Evolutionary conservation across 176 grass and related monocot genomes (phyloP).

Genomic region (Zea luxurians): DNA sequence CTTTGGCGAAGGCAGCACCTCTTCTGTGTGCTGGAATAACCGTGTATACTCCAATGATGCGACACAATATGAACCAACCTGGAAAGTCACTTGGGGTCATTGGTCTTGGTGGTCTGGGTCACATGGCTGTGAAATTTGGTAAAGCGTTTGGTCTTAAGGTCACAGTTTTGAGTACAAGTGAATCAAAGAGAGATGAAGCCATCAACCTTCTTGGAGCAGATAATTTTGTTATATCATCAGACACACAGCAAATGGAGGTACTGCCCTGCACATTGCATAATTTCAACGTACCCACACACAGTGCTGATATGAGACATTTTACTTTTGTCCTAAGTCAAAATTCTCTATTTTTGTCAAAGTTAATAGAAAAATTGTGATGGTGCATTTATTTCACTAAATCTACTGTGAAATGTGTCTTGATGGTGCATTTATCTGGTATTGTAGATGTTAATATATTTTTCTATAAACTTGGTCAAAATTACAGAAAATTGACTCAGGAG

Average conservation of each 20-base stretch:
- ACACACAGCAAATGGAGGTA: slow-evolving; percentile 70
- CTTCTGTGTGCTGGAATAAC: slow-evolving; percentile 77
- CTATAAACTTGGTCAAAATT: too few species aligned
- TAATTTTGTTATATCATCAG: slow-evolving; percentile 74
- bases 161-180: slow-evolving; percentile 70
- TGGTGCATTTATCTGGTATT: too few species aligned
- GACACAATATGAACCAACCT: slow-evolving; percentile 78
- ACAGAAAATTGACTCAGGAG: too few species aligned
- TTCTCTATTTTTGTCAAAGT: background rate
- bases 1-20: slow-evolving; percentile 64
- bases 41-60: slow-evolving; percentile 76
- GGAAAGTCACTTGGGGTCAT: slow-evolving; percentile 78
- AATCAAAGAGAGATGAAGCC: slow-evolving; percentile 78
- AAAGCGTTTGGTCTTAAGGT: slow-evolving; percentile 76
- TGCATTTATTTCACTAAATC: too few species aligned
- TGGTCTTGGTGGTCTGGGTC: slow-evolving; percentile 69
- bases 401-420: too few species aligned
- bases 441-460: too few species aligned
- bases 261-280: background rate
- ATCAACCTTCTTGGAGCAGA: slow-evolving; percentile 61
- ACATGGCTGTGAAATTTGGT: slow-evolving; percentile 84
- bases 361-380: too few species aligned
- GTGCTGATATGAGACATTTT: too few species aligned
- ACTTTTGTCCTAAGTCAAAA: background rate
- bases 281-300: background rate